These are phyloP conservation scores for Pichia rugopelliculosa DNA, from an alignment of 805 yeast species.

Conservation along the genomic window DNA sequence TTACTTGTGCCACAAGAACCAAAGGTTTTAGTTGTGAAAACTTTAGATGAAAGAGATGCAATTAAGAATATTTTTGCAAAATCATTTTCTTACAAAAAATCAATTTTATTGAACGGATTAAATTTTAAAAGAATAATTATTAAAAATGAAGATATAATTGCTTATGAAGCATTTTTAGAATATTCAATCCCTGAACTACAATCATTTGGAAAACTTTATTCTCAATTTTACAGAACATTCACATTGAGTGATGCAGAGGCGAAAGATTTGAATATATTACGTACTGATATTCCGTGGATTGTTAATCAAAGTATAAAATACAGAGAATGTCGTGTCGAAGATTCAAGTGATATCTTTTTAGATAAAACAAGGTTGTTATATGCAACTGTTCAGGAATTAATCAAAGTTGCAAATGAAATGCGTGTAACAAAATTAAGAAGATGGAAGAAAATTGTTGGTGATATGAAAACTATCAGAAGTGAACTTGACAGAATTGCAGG, in stretches of 20 bases:
- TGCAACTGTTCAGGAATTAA: slow-evolving; percentile 21
- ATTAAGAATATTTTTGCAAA: slow-evolving; percentile 1
- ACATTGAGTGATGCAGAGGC: slow-evolving; percentile 5
- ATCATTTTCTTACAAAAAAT: neutral
- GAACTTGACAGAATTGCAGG: slow-evolving; percentile 15
- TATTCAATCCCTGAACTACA: slow-evolving; percentile 39
- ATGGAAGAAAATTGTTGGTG: slow-evolving; percentile 42
- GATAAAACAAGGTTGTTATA: slow-evolving; percentile 5
- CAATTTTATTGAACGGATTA: neutral
- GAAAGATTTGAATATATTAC: slow-evolving; percentile 6
- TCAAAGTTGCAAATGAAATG: slow-evolving; percentile 26
- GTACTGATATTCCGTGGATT: slow-evolving; percentile 10
- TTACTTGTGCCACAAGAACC: slow-evolving; percentile 5
- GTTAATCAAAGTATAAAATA: neutral
- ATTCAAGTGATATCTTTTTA: slow-evolving; percentile 7
- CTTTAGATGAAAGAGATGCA: slow-evolving; percentile 1
- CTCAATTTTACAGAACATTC: slow-evolving; percentile 28
- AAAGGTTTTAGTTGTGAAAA: neutral
- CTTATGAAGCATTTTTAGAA: slow-evolving; percentile 40
- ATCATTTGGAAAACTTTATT: slow-evolving; percentile 24
- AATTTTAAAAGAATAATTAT: slow-evolving; percentile 11
- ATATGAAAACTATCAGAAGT: slow-evolving; percentile 30
- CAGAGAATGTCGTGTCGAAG: slow-evolving; percentile 6
- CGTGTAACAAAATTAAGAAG: slow-evolving; percentile 28
- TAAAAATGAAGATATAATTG: slow-evolving; percentile 34